A percentile compares a stretch with the other conserved stretches of the same genome.
These are phyloP conservation scores for Juncus effusus DNA, from an alignment of 176 grass and related monocot species.

Conservation along the genomic window DNA sequence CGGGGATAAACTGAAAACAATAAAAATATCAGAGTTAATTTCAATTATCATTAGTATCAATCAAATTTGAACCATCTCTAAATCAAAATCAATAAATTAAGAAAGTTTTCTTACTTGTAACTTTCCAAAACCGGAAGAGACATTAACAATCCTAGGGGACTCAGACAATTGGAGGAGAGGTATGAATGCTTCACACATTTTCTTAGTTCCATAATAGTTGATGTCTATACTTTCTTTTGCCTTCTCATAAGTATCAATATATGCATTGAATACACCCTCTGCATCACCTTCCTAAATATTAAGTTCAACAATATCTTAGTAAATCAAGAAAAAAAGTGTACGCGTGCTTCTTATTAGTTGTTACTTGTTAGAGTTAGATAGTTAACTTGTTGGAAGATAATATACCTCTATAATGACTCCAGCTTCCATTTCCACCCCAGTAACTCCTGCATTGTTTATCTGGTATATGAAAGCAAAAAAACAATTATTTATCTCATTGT, in stretches of 20 bases:
- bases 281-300: neutral
- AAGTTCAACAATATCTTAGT: neutral
- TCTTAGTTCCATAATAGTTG: slow-evolving; percentile 31
- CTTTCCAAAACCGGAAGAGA: slow-evolving; percentile 6
- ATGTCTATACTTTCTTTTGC: slow-evolving; percentile 28
- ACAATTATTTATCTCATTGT: neutral
- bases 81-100: no score
- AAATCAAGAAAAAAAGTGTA: neutral
- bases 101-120: slow-evolving; percentile 5
- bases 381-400: neutral
- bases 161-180: slow-evolving; percentile 25
- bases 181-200: slow-evolving; percentile 13
- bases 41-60: no score
- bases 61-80: no score
- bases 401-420: neutral
- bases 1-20: slow-evolving; percentile 36
- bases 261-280: neutral
- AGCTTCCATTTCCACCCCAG: neutral
- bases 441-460: slow-evolving; percentile 20
- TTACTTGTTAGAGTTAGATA: neutral
- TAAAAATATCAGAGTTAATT: neutral
- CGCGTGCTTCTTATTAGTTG: neutral
- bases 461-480: neutral
- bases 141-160: slow-evolving; percentile 21
- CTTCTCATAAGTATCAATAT: slow-evolving; percentile 8